Base-by-base conservation (phyloP, 2,329 filamentous ascomycete species). In the Botrytis paeoniae region DNA sequence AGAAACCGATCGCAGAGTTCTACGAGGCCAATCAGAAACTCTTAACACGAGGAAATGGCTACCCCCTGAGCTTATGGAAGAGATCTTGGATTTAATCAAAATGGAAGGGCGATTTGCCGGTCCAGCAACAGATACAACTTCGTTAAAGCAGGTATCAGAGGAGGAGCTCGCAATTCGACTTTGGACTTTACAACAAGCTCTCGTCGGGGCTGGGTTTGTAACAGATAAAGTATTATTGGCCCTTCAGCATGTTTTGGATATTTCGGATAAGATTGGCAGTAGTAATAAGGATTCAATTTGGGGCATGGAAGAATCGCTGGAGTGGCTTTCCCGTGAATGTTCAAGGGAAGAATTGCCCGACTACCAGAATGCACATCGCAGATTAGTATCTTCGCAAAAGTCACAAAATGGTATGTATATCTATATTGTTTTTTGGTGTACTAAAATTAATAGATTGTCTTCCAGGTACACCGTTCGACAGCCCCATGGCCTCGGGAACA, bases 311-410 rank as follows among this genome's bases (percentile, higher is more conserved):
- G 95, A 97, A 82, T 90, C 93, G 39, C 82, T 99, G 32, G 93
- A 98, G 78, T 97, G 94, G 93, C 86, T 98, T 71, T 93, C 94
- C n/a, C 85, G 93, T 76, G 89, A 96, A 80, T 93, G 91, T 78
- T 83, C 86, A 22, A 83, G 86, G 75, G 87, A 90, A 1, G 91
- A 95, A 77, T 85, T 95, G 51, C 92, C 92, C 9, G 86, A 89
- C 64, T 97, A 96, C 80, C 89, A 92, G 32, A 86, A 85, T 73
- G 83, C 81, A 70, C 76, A 79, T 61, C 75, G 78, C 39, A 80
- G 78, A 72, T 68, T 63, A 29, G 75, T 69, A 39, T 69, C 60
- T 18, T 54, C 78, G 32, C 70, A 76, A 35, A 81, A 79, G 64
- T 78, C 78, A 69, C 79, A 79, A 43, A 75, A 72, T 74, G 80